Evolutionary conservation across 192 early-diverging fungal species (phyloP).

Genomic region (Diversispora eburnea): DNA sequence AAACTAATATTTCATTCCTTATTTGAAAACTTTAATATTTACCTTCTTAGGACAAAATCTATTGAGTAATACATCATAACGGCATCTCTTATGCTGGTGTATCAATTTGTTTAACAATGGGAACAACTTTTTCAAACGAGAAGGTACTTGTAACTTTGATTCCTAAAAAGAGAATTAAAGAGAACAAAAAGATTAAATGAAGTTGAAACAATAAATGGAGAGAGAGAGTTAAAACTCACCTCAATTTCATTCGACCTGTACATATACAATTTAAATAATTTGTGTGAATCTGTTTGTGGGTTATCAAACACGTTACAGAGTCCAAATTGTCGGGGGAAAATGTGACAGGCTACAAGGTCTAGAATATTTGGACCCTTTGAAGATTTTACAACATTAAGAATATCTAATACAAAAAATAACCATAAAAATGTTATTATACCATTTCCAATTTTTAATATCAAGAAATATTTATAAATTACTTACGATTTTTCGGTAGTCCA

Average conservation of each 20-base stretch:
- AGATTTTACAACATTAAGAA: neutral
- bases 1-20: too few species aligned
- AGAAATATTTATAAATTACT: neutral
- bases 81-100: neutral
- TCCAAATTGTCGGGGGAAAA: conserved; percentile 19
- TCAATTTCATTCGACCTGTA: neutral
- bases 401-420: neutral
- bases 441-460: neutral
- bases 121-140: neutral
- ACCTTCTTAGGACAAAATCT: neutral
- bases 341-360: neutral
- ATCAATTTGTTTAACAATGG: neutral
- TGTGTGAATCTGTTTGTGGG: too few species aligned
- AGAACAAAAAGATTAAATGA: neutral
- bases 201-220: too few species aligned
- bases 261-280: neutral
- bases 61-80: neutral
- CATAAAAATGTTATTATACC: neutral
- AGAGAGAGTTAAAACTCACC: neutral
- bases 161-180: neutral
- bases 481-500: conserved; percentile 2
- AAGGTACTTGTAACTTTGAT: neutral
- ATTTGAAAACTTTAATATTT: neutral
- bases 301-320: conserved; percentile 3
- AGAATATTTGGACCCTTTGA: neutral